Conservation (phyloP, 2,329 filamentous ascomycete species). For the Nectriaceae sp. region DNA sequence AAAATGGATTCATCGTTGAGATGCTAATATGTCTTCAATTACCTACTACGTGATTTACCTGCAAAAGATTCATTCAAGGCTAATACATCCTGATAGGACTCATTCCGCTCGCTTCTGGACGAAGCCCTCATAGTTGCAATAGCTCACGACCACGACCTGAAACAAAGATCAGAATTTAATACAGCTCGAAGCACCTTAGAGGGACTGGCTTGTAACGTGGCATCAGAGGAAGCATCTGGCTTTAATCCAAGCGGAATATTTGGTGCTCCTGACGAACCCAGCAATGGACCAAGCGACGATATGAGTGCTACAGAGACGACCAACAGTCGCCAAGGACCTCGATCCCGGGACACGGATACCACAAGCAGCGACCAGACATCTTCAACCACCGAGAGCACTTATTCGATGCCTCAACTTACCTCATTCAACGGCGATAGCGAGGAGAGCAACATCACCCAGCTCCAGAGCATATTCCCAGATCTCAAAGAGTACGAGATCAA, state of each 20-base stretch:
- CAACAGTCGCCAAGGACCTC: conserved; percentile 30
- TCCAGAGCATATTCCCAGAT: conserved; percentile 72
- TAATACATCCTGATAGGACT: too few relatives aligned
- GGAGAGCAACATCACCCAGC: conserved; percentile 62
- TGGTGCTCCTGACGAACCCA: conserved; percentile 35
- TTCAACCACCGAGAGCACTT: conserved; percentile 20
- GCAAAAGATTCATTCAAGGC: too few relatives aligned
- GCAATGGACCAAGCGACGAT: conserved; percentile 20
- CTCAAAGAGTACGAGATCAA: conserved; percentile 67
- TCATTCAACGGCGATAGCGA: conserved; percentile 46
- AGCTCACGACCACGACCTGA: conserved; percentile 70
- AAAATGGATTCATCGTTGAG: too few relatives aligned
- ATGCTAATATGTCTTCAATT: too few relatives aligned
- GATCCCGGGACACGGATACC: conserved; percentile 31
- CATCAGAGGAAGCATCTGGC: conserved; percentile 68
- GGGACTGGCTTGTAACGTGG: conserved; percentile 64
- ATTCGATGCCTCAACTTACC: conserved; percentile 31
- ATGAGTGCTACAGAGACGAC: conserved; percentile 28
- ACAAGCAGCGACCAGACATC: conserved; percentile 28
- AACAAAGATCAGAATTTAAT: conserved; percentile 50
- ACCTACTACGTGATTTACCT: too few relatives aligned
- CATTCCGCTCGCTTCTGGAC: conserved; percentile 76
- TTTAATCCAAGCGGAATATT: conserved; percentile 79
- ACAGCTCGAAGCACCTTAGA: conserved; percentile 62
- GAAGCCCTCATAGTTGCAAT: conserved; percentile 77